These are phyloP conservation scores for Melocanna baccifera DNA, from an alignment of 176 grass and related monocot genomes.

Conservation along the genomic window DNA sequence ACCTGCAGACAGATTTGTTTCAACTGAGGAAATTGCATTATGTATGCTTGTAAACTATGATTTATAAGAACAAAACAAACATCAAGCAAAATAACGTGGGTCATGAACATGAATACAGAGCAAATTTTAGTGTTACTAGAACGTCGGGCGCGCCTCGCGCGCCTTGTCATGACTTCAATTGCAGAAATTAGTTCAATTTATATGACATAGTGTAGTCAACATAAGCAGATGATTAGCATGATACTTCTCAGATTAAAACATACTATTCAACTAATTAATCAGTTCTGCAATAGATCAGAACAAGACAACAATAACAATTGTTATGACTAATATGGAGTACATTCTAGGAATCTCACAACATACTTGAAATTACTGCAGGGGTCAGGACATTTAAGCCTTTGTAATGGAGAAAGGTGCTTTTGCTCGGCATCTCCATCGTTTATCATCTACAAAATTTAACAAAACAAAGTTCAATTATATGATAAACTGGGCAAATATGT, in stretches of 20 bases:
- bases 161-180: too few species aligned
- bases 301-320: too few species aligned
- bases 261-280: too few species aligned
- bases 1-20: conserved; percentile 38
- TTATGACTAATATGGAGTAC: too few species aligned
- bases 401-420: conserved; percentile 44
- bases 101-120: neutral
- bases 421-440: conserved; percentile 62
- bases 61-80: neutral
- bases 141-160: too few species aligned
- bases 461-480: conserved; percentile 23
- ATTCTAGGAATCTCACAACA: too few species aligned
- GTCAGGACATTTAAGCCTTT: conserved; percentile 22
- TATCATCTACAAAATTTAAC: conserved; percentile 49
- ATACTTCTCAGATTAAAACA: too few species aligned
- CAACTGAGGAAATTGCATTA: neutral
- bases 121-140: neutral
- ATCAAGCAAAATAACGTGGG: neutral
- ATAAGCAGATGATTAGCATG: too few species aligned
- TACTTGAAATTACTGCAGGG: neutral
- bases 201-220: too few species aligned
- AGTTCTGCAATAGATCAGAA: too few species aligned
- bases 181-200: too few species aligned
- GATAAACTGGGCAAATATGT: neutral
- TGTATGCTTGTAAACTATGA: neutral